These are phyloP conservation scores for Phellopilus nigrolimitatus DNA, from an alignment of 1,284 basidiomycete species.

Conservation along the genomic window DNA sequence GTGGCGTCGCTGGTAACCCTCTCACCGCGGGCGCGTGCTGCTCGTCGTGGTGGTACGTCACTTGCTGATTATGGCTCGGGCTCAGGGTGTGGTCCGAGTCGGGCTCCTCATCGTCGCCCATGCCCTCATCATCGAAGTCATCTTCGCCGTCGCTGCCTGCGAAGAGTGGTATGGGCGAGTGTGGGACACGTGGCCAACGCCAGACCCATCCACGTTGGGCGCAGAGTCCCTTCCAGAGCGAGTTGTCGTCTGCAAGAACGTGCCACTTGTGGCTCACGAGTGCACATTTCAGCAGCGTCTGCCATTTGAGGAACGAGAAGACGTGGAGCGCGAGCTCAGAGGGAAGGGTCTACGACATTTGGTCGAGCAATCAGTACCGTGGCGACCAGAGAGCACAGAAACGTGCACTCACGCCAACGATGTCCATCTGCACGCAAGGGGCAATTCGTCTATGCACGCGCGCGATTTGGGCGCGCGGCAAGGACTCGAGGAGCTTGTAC, in stretches of 20 bases:
- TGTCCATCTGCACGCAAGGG: constrained; percentile 71
- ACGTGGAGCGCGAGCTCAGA: constrained; percentile 70
- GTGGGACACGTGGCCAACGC: constrained; percentile 35
- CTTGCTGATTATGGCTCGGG: constrained; percentile 20
- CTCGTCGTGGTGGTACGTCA: constrained; percentile 17
- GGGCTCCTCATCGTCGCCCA: constrained; percentile 67
- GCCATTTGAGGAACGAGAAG: constrained; percentile 56
- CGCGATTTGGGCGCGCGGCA: constrained; percentile 64
- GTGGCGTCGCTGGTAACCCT: constrained; percentile 19
- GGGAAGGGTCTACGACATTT: constrained; percentile 56
- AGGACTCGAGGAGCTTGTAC: constrained; percentile 52
- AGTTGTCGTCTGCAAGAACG: constrained; percentile 60
- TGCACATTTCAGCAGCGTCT: constrained; percentile 58
- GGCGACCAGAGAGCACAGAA: constrained; percentile 2
- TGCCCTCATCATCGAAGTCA: constrained; percentile 71
- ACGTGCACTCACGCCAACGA: constrained; percentile 72
- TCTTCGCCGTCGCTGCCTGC: constrained; percentile 23
- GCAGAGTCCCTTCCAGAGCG: constrained; percentile 64
- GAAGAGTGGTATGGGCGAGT: constrained; percentile 7
- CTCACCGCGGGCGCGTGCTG: constrained; percentile 13
- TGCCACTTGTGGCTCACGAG: constrained; percentile 71
- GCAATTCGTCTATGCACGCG: constrained; percentile 61
- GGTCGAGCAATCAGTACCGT: constrained; percentile 2
- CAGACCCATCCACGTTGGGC: constrained; percentile 56
- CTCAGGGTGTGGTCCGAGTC: constrained; percentile 37